Conservation (phyloP, 2,329 filamentous ascomycete genomes). For the Pseudomassariella vexata region DNA sequence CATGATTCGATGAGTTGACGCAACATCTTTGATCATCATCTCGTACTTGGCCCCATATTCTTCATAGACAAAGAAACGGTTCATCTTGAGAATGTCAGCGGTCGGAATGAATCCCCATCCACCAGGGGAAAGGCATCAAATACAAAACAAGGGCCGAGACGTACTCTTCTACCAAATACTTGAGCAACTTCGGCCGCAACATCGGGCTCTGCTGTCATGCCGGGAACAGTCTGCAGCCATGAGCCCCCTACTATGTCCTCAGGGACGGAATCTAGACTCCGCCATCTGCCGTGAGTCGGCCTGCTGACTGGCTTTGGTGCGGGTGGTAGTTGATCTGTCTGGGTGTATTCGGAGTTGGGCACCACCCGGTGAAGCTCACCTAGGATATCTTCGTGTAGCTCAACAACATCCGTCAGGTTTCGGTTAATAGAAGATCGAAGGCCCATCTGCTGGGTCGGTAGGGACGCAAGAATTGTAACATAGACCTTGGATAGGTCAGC, state of each 20-base stretch:
- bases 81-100: slow-evolving; percentile 49
- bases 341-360: slow-evolving; percentile 60
- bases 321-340: slow-evolving; percentile 27
- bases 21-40: slow-evolving; percentile 72
- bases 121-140: no score
- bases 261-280: slow-evolving; percentile 40
- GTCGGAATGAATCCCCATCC: slow-evolving; percentile 1
- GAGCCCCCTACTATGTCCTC: slow-evolving; percentile 30
- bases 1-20: slow-evolving; percentile 60
- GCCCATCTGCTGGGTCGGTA: slow-evolving; percentile 58
- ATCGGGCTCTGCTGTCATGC: slow-evolving; percentile 52
- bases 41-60: slow-evolving; percentile 90
- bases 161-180: slow-evolving; percentile 54
- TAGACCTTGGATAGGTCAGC: slow-evolving; percentile 52
- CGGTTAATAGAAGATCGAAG: slow-evolving; percentile 69
- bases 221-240: slow-evolving; percentile 41
- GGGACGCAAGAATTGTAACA: slow-evolving; percentile 66
- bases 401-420: slow-evolving; percentile 73
- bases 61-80: slow-evolving; percentile 79
- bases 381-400: slow-evolving; percentile 78
- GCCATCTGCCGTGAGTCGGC: slow-evolving; percentile 37
- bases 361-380: slow-evolving; percentile 65
- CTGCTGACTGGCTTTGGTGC: slow-evolving; percentile 14
- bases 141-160: no score
- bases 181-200: slow-evolving; percentile 56